Evolutionary conservation across 768 basidiomycete genomes (phyloP).

Genomic region (Kockovaella imperatae): DNA sequence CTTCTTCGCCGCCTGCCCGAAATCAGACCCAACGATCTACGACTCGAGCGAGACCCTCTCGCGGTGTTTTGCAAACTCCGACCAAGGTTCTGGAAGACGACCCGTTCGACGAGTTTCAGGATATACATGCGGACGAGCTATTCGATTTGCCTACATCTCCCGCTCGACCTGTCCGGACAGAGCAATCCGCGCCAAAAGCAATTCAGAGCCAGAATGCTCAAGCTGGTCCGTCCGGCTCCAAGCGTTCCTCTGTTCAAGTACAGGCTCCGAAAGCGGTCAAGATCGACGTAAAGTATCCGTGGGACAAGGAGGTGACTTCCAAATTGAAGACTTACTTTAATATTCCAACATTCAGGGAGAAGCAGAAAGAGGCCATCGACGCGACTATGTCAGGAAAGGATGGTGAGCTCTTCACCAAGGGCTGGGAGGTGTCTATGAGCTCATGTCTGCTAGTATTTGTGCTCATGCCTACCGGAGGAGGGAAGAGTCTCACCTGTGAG

Average conservation of each 20-base stretch:
- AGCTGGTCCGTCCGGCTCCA: slow-evolving; percentile 2
- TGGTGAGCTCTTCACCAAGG: slow-evolving; percentile 23
- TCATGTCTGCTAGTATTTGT: slow-evolving; percentile 59
- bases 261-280: slow-evolving; percentile 11
- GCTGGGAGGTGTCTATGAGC: background rate
- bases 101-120: slow-evolving; percentile 14
- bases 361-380: slow-evolving; percentile 80
- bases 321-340: slow-evolving; percentile 58
- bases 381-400: slow-evolving; percentile 72
- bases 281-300: slow-evolving; percentile 30
- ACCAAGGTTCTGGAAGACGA: too few relatives aligned
- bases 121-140: slow-evolving; percentile 17
- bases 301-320: slow-evolving; percentile 51
- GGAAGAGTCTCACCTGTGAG: slow-evolving; percentile 75
- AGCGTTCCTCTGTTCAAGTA: background rate
- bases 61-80: background rate
- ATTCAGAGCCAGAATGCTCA: too few relatives aligned
- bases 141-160: slow-evolving; percentile 20
- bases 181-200: too few relatives aligned
- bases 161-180: too few relatives aligned
- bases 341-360: slow-evolving; percentile 61
- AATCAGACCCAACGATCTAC: too few relatives aligned
- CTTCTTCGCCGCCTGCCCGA: slow-evolving; percentile 21
- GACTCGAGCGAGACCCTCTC: background rate
- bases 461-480: slow-evolving; percentile 92